Evolutionary conservation across 768 basidiomycete genomes (phyloP), one percentile per base, ranked within the genome.

Genomic region (Dioszegia aurantiaca): DNA sequence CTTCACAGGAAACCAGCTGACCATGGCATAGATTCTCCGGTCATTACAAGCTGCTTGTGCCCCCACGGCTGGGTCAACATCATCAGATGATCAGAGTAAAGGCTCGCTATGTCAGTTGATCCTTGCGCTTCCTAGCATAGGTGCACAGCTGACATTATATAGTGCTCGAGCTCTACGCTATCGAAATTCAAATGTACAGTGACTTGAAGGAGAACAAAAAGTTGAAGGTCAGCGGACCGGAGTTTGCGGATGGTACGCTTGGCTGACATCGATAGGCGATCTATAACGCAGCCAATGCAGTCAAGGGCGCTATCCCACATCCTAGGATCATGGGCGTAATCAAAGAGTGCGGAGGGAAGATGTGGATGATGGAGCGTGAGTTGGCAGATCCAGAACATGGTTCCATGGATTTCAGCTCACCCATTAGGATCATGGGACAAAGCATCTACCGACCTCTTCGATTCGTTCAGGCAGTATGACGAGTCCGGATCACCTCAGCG

Each of bases 111-210:
- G 75, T 74, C 48, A 62, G 75, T 62, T 54, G n/a, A 72, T 43
- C 59, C 70, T 63, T 41, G 19, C 31, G 23, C 24, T 27, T 24
- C 40, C 43, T 2, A 10, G 19, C 19, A 26, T 9, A 21, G 39
- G 31, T 43, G 43, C 51, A 17, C 62, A 23, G 42, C 55, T 59
- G 5, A 52, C 30, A n/a, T 8, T 37, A 14, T n/a, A n/a, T 36
- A 76, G 75, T 98, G 10, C 83, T 98, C 26, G 95, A 99, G 78
- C 91, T 98, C 37, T 97, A 97, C 69, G 94, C 95, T 0, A 85
- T 98, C 40, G 95, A 99, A 77, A 99, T 99, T 57, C 93, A 98
- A 74, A 99, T 99, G 95, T 92, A 97, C 79, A 93, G 92, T 66
- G 93, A 97, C 78, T 89, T 86, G 64, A 85, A 88, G 65, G 95